These are phyloP conservation scores for Calonectria montana DNA, from an alignment of 2,329 filamentous ascomycete genomes.

Conservation along the genomic window DNA sequence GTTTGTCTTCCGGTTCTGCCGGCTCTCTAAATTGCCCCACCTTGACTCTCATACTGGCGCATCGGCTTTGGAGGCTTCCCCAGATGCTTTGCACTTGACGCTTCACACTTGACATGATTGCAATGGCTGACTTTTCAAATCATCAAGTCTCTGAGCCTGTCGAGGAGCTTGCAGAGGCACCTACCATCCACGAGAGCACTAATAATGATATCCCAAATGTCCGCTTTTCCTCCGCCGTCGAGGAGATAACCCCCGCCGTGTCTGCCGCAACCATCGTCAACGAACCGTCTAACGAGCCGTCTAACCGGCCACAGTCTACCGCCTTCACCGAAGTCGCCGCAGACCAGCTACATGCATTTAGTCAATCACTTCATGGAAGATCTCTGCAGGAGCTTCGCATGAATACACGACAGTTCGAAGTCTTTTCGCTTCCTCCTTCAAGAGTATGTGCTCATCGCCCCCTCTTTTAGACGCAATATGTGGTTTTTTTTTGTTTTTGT, in stretches of 20 bases:
- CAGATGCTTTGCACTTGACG: slow-evolving; percentile 21
- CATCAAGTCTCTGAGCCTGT: slow-evolving; percentile 26
- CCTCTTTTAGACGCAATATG: slow-evolving; percentile 19
- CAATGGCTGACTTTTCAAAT: slow-evolving; percentile 34
- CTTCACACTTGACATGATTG: slow-evolving; percentile 21
- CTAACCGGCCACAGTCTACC: slow-evolving; percentile 36
- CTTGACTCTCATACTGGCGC: slow-evolving; percentile 30
- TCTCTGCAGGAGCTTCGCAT: slow-evolving; percentile 85
- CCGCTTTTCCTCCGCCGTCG: slow-evolving; percentile 76
- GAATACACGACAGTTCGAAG: slow-evolving; percentile 89
- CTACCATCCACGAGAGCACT: slow-evolving; percentile 18
- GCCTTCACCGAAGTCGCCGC: slow-evolving; percentile 58
- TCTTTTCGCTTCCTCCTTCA: slow-evolving; percentile 87
- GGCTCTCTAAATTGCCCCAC: slow-evolving; percentile 40
- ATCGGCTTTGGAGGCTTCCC: slow-evolving; percentile 21
- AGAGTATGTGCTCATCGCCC: slow-evolving; percentile 70
- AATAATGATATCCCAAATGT: slow-evolving; percentile 61
- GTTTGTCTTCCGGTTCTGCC: slow-evolving; percentile 40
- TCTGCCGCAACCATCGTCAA: slow-evolving; percentile 51
- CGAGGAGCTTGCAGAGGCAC: slow-evolving; percentile 20
- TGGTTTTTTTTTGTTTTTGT: too few species aligned
- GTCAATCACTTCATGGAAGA: slow-evolving; percentile 77
- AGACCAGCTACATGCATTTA: slow-evolving; percentile 78
- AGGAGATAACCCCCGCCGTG: slow-evolving; percentile 70
- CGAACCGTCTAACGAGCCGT: slow-evolving; percentile 34